phyloP scores from a whole-genome alignment of 2,329 filamentous ascomycete species.

The Fusarium stilboides region DNA sequence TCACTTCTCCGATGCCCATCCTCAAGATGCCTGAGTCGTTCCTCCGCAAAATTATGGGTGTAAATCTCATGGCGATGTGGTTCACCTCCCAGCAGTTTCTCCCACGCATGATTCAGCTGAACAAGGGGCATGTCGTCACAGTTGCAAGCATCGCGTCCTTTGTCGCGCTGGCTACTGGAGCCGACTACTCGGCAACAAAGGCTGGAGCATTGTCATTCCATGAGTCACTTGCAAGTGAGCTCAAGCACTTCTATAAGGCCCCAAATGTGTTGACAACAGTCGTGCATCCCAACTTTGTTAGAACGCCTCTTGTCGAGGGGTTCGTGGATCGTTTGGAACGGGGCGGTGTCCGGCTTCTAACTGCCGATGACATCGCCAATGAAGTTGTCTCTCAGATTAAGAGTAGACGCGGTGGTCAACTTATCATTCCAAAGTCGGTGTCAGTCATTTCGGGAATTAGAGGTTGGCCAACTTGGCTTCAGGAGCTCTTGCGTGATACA shows the following conservation, averaged over 20 bases:
- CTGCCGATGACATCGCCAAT: slow-evolving; percentile 57
- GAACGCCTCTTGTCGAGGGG: slow-evolving; percentile 61
- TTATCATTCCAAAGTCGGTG: slow-evolving; percentile 59
- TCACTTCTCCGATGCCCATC: slow-evolving; percentile 71
- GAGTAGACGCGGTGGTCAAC: slow-evolving; percentile 60
- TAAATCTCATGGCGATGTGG: slow-evolving; percentile 78
- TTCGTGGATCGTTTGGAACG: slow-evolving; percentile 49
- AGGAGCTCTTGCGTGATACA: slow-evolving; percentile 53
- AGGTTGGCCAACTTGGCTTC: slow-evolving; percentile 59
- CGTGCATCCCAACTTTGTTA: slow-evolving; percentile 71
- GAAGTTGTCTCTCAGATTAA: slow-evolving; percentile 63
- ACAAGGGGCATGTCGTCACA: slow-evolving; percentile 81
- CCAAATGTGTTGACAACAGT: slow-evolving; percentile 74
- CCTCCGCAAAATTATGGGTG: slow-evolving; percentile 75
- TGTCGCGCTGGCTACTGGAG: slow-evolving; percentile 70
- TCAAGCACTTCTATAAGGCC: slow-evolving; percentile 72
- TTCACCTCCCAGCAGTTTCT: slow-evolving; percentile 76
- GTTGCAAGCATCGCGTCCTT: slow-evolving; percentile 77
- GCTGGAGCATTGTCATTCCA: slow-evolving; percentile 77
- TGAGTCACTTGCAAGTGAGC: slow-evolving; percentile 71
- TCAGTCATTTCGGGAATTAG: slow-evolving; percentile 54
- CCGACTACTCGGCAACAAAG: slow-evolving; percentile 78
- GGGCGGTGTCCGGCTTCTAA: slow-evolving; percentile 52
- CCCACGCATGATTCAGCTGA: slow-evolving; percentile 71
- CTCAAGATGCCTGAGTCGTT: slow-evolving; percentile 69